These are phyloP conservation scores for Leccinum solheimii DNA, from an alignment of 1,284 basidiomycete genomes.

Conservation along the genomic window DNA sequence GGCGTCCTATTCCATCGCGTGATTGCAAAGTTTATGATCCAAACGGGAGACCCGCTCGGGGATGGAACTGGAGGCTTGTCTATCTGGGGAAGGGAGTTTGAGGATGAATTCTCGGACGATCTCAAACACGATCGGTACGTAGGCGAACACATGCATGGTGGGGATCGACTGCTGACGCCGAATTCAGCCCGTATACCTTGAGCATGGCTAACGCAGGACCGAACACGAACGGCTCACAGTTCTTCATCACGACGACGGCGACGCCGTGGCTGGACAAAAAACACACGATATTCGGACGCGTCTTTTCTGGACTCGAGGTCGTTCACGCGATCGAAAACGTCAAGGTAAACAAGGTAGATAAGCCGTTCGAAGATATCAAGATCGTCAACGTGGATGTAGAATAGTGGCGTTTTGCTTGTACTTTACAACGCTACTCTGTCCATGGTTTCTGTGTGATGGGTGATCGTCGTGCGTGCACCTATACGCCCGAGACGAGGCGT, in stretches of 20 bases:
- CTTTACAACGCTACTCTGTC: constrained; percentile 44
- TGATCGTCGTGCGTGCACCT: constrained; percentile 19
- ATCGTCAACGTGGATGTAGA: constrained; percentile 79
- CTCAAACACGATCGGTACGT: constrained; percentile 85
- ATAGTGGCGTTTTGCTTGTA: constrained; percentile 31
- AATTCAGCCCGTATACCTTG: constrained; percentile 84
- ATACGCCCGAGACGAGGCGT: constrained; percentile 15
- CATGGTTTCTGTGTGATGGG: constrained; percentile 35
- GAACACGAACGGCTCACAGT: constrained; percentile 93
- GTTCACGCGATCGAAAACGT: constrained; percentile 84
- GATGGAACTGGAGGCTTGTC: constrained; percentile 97
- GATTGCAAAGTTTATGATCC: constrained; percentile 99
- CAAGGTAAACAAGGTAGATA: constrained; percentile 80
- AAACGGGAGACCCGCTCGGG: constrained; percentile 95
- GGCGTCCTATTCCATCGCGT: constrained; percentile 96
- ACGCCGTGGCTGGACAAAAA: constrained; percentile 97
- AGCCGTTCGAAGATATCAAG: constrained; percentile 89
- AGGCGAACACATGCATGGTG: not conserved
- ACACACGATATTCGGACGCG: constrained; percentile 91
- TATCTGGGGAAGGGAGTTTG: constrained; percentile 94
- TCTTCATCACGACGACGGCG: constrained; percentile 97
- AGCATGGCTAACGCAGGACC: constrained; percentile 99
- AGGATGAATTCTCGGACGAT: constrained; percentile 92
- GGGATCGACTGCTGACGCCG: constrained; percentile 10
- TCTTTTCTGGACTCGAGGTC: constrained; percentile 78